A percentile compares a stretch with the other conserved stretches of the same genome.
phyloP scores from a whole-genome alignment of 176 grass and related monocot species.

The Bromus sterilis region DNA sequence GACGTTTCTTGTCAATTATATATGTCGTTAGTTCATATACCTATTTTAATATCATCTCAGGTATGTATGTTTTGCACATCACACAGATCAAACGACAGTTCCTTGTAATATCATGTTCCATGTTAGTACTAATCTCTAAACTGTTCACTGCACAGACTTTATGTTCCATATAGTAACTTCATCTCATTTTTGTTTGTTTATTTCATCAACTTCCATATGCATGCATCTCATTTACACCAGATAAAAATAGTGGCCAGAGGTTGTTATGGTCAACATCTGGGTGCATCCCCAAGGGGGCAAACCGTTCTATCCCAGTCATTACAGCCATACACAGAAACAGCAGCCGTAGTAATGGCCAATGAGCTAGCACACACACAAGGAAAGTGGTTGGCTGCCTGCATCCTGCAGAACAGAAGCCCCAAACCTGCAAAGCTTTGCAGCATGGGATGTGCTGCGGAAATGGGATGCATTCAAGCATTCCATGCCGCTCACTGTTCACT shows the following conservation, averaged over 20 bases:
- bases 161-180: too few relatives aligned
- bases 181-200: neutral
- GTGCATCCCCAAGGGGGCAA: constrained; percentile 29
- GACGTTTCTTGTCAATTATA: neutral
- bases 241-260: neutral
- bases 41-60: neutral
- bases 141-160: too few relatives aligned
- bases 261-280: constrained; percentile 19
- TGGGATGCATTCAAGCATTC: constrained; percentile 36
- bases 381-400: constrained; percentile 33
- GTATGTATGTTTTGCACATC: neutral
- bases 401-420: constrained; percentile 15
- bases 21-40: neutral
- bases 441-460: constrained; percentile 40
- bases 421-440: constrained; percentile 20
- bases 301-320: constrained; percentile 32
- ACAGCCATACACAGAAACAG: constrained; percentile 28
- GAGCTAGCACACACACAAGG: constrained; percentile 23
- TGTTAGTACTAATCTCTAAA: neutral
- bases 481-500: constrained; percentile 21
- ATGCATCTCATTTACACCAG: neutral
- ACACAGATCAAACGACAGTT: neutral
- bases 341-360: constrained; percentile 27
- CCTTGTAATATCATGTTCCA: neutral
- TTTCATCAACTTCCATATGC: neutral